Evolutionary conservation across 768 basidiomycete species (phyloP), one percentile per base, ranked within the genome.

Genomic region (Lactifluus volemus): DNA sequence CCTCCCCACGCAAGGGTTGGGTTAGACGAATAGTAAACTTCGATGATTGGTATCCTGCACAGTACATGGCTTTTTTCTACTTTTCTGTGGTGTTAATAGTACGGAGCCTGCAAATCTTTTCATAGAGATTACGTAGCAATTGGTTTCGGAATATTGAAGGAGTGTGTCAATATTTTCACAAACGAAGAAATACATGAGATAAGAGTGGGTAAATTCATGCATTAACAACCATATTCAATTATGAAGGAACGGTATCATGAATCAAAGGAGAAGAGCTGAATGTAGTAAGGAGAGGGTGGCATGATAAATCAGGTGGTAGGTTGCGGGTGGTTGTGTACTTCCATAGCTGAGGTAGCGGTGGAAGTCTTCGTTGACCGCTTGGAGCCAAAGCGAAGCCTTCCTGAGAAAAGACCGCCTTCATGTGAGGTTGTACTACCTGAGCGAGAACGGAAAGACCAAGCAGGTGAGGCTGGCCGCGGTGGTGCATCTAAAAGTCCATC

Each of bases 371-470:
- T 72, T n/a, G 80, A 81, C 66, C 89, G 79, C 63, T 81, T 76
- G 14, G 89, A 85, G 47, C 89, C 89, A 72, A 92, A 92, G 60
- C 88, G 81, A 63, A 84, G 78, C 68, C 84, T 86, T 17, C 84
- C 80, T 67, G 84, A 85, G 70, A 91, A 89, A 47, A 89, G 72
- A 0, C 86, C 70, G 7, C 79, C 78, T n/a, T 87, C 86, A 63
- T 85, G 83, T 5, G 87, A 88, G 53, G 84, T 79, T 0, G 82
- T 70, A 65, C 88, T 89, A n/a, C 88, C 88, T 1, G 86, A 79
- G 29, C 85, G 79, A 21, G 90, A 92, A 17, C 89, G 85, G 77
- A 91, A 85, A 0, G 89, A 91, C 89, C 88, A 92, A 0, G 88
- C 85, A 0, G 89, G 90, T 5, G 90, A 92, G 17, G 76, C 79